Evolutionary conservation across 139 green algal genomes (phyloP), one percentile per base, ranked within the genome.

Genomic region (Asterochloris sp.): DNA sequence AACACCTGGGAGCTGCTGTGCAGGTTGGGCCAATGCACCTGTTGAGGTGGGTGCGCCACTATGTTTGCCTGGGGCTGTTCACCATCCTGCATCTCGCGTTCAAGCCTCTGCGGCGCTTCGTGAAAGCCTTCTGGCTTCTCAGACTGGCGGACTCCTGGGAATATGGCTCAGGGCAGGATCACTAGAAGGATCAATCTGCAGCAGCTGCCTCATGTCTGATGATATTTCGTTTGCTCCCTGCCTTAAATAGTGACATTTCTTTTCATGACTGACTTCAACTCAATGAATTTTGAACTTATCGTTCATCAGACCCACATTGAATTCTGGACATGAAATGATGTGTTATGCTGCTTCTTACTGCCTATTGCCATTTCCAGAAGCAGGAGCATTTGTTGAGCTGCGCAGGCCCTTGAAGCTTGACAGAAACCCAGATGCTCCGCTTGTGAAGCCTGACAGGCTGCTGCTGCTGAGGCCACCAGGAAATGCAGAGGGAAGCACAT

Each of bases 371-470:
- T 10, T 38, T 11, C n/a, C n/a, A 21, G n/a, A 60, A 76, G 14
- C 24, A 38, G 73, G 61, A 82, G 27, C 19, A 26, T 74, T 26
- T 75, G 11, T 54, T 54, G 78, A 74, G 16, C 78, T 60, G 61
- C 68, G 29, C 47, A 83, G 29, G 21, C 78, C 78, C 21, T 67
- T 64, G 67, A 83, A 83, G 0, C 67, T 60, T 67, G 78, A 47
- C 61, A 83, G 66, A 24, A 83, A n/a, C 15, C 78, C 78, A 67
- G 67, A 69, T 12, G 78, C 78, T 17, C 69, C 29, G 26, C 61
- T 74, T 11, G 77, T 81, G 63, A 81, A 81, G 13, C 63, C 77
- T 80, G 76, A 80, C 6, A 80, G 76, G 76, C 76, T 80, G 76
- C 60, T 78, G 10, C 54, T 69, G 24, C 21, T 28, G 13, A 81